A percentile compares a stretch with the other conserved stretches of the same genome.
phyloP scores from a whole-genome alignment of 2,329 filamentous ascomycete species.

The Colletotrichum coccodes region DNA sequence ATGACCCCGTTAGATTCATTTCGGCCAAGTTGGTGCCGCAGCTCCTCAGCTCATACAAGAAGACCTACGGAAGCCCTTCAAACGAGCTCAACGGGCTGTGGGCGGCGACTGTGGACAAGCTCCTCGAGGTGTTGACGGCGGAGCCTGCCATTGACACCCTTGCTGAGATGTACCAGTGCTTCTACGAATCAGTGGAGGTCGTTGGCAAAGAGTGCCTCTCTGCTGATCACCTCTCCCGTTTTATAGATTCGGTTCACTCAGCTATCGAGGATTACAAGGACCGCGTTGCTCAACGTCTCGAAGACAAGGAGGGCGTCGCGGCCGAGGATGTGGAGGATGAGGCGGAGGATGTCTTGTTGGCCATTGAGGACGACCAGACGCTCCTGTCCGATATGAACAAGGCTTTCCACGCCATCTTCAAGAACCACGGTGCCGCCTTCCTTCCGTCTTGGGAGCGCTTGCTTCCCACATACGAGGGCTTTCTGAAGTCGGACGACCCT shows the following conservation, averaged over 20 bases:
- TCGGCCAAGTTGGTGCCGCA: slow-evolving; percentile 95
- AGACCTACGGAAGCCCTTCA: slow-evolving; percentile 84
- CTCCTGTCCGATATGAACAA: slow-evolving; percentile 99
- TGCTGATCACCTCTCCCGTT: slow-evolving; percentile 81
- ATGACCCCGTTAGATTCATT: slow-evolving; percentile 94
- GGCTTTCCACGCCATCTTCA: slow-evolving; percentile 98
- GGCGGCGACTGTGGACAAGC: slow-evolving; percentile 86
- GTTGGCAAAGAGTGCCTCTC: slow-evolving; percentile 87
- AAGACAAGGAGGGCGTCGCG: slow-evolving; percentile 79
- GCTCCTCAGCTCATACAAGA: slow-evolving; percentile 93
- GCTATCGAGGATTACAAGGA: slow-evolving; percentile 93
- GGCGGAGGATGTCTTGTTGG: slow-evolving; percentile 85
- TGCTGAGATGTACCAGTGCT: slow-evolving; percentile 99
- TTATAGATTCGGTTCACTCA: slow-evolving; percentile 86
- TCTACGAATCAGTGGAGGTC: slow-evolving; percentile 97
- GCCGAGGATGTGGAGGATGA: slow-evolving; percentile 92
- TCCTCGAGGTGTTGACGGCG: slow-evolving; percentile 91
- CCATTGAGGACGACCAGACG: slow-evolving; percentile 97
- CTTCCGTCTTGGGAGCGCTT: slow-evolving; percentile 89
- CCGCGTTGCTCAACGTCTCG: slow-evolving; percentile 83
- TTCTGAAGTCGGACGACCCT: slow-evolving; percentile 82
- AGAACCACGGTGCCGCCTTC: slow-evolving; percentile 89
- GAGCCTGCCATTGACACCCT: slow-evolving; percentile 96
- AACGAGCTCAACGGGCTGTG: slow-evolving; percentile 85
- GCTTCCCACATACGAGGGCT: slow-evolving; percentile 85